Evolutionary conservation across 495 filamentous ascomycete genomes (phyloP).

Genomic region (Halenospora varia): DNA sequence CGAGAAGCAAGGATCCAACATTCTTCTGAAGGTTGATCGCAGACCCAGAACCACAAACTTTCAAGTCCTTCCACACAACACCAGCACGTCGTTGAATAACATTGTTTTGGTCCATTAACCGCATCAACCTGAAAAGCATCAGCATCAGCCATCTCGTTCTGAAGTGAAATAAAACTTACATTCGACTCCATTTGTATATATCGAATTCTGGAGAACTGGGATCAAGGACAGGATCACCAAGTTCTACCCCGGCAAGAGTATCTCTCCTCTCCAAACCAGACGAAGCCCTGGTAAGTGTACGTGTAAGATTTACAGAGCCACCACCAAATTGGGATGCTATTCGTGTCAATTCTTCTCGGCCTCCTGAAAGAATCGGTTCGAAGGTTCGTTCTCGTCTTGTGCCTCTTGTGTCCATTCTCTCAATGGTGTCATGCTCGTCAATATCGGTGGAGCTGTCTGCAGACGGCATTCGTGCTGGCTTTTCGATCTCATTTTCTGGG

Average conservation of each 20-base stretch:
- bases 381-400: conserved; percentile 19
- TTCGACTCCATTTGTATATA: conserved; percentile 53
- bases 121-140: conserved; percentile 26
- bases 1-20: conserved; percentile 24
- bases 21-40: conserved; percentile 41
- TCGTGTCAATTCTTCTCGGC: conserved; percentile 17
- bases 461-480: neutral
- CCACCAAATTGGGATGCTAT: conserved; percentile 19
- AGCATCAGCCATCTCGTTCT: neutral
- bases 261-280: conserved; percentile 34
- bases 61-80: conserved; percentile 42
- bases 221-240: conserved; percentile 51
- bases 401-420: neutral
- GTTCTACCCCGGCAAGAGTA: conserved; percentile 38
- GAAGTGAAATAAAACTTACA: conserved; percentile 23
- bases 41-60: conserved; percentile 45
- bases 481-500: neutral
- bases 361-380: conserved; percentile 16
- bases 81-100: conserved; percentile 33
- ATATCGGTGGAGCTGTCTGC: neutral
- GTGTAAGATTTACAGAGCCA: neutral
- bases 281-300: conserved; percentile 24
- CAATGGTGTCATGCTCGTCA: neutral
- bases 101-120: conserved; percentile 24
- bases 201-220: conserved; percentile 53